These are phyloP conservation scores for Salix dunnii DNA, from an alignment of 345 rosid species.

Conservation along the genomic window DNA sequence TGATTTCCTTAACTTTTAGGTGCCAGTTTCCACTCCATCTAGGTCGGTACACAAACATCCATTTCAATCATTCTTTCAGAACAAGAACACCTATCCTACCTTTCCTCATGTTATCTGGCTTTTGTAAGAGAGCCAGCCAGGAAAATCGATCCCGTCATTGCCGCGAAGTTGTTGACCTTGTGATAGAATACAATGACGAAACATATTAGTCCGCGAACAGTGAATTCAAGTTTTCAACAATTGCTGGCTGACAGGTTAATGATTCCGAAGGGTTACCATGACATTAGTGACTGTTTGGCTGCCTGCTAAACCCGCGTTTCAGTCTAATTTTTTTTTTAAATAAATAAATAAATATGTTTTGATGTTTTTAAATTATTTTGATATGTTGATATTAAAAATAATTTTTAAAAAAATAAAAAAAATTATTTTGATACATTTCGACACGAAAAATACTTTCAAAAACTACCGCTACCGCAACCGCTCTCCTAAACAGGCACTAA, in stretches of 20 bases:
- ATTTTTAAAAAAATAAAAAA: too few relatives aligned
- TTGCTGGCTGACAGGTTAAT: not conserved
- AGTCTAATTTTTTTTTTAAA: too few relatives aligned
- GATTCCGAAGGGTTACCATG: not conserved
- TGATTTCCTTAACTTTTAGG: not conserved
- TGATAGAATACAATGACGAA: not conserved
- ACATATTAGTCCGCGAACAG: not conserved
- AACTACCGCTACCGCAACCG: too few relatives aligned
- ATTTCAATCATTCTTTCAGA: slow-evolving; percentile 8
- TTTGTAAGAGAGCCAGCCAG: slow-evolving; percentile 1
- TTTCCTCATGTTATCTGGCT: slow-evolving; percentile 14
- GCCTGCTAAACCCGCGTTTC: too few relatives aligned
- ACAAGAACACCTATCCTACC: slow-evolving; percentile 8
- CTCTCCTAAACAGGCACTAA: too few relatives aligned
- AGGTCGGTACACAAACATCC: not conserved
- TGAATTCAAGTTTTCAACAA: not conserved
- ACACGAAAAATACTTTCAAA: too few relatives aligned
- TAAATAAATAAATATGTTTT: too few relatives aligned
- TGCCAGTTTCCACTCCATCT: not conserved
- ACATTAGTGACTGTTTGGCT: too few relatives aligned
- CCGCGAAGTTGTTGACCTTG: not conserved
- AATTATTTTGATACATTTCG: too few relatives aligned
- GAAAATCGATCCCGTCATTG: not conserved
- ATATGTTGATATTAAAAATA: too few relatives aligned
- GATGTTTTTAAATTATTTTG: too few relatives aligned